Percentiles rank a stretch among this genome's conserved stretches.
These are phyloP conservation scores for Endoconidiophora polonica DNA, from an alignment of 2,329 filamentous ascomycete species.

Conservation along the genomic window DNA sequence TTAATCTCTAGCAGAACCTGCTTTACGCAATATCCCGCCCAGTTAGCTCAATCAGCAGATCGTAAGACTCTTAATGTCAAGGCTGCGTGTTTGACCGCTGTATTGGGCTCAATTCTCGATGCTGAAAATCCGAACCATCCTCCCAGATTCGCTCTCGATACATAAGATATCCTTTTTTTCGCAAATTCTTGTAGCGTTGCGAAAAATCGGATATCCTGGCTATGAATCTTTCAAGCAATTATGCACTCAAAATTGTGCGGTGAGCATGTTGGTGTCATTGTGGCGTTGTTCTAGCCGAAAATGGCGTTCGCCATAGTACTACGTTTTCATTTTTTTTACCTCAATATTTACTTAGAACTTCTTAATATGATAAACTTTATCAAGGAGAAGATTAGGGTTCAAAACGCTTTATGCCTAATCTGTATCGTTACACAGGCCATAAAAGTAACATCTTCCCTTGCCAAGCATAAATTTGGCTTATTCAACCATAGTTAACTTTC, in stretches of 20 bases:
- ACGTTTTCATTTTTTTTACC: too few species aligned
- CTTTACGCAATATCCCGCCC: slow-evolving; percentile 20
- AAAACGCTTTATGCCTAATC: background rate
- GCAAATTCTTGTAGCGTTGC: background rate
- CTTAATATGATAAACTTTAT: background rate
- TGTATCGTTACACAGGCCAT: background rate
- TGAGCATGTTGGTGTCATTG: background rate
- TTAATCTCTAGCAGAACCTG: too few species aligned
- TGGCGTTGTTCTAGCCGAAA: background rate
- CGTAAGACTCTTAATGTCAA: slow-evolving; percentile 50
- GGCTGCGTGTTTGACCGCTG: slow-evolving; percentile 27
- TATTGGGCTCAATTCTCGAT: slow-evolving; percentile 16
- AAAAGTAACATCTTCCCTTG: background rate
- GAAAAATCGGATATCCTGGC: background rate
- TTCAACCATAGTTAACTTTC: background rate
- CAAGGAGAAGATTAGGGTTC: background rate
- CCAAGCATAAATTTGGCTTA: background rate
- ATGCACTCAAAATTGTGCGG: background rate
- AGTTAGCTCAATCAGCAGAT: slow-evolving; percentile 57
- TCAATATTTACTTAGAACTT: too few species aligned
- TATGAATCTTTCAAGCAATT: background rate
- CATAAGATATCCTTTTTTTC: background rate
- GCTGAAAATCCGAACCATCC: slow-evolving; percentile 7
- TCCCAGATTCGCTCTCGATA: background rate
- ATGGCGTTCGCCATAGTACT: background rate